Conservation (phyloP, 352 stramenopile species). For the Pythium aquatile region DNA sequence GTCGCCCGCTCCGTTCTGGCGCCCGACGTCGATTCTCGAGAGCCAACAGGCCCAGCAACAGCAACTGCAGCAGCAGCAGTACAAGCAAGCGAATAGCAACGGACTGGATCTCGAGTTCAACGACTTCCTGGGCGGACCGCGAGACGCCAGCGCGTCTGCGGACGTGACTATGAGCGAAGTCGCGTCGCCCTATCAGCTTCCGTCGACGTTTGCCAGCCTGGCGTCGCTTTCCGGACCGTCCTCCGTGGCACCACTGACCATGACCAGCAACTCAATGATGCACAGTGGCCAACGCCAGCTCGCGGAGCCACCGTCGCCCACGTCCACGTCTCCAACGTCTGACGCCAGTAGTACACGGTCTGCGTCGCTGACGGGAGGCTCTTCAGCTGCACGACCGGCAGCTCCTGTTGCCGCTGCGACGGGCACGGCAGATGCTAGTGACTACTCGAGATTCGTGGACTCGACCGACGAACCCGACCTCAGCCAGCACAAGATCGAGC, state of each 20-base stretch:
- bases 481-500: conserved; percentile 53
- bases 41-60: conserved; percentile 11
- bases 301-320: conserved; percentile 9
- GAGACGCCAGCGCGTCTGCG: not conserved
- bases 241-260: conserved; percentile 14
- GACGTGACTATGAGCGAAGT: conserved; percentile 26
- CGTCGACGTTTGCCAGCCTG: conserved; percentile 14
- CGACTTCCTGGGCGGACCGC: conserved; percentile 18
- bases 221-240: conserved; percentile 14
- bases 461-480: conserved; percentile 48
- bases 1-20: conserved; percentile 20
- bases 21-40: conserved; percentile 19
- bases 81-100: conserved; percentile 13
- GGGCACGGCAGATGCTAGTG: conserved; percentile 23
- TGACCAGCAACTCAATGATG: conserved; percentile 15
- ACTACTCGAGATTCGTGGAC: conserved; percentile 46
- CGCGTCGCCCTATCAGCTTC: conserved; percentile 17
- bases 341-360: conserved; percentile 23
- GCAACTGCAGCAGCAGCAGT: conserved; percentile 15
- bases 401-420: conserved; percentile 19
- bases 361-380: conserved; percentile 2
- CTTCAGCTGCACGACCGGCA: conserved; percentile 20
- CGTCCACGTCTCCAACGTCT: conserved; percentile 23
- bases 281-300: conserved; percentile 5
- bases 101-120: conserved; percentile 25